Evolutionary conservation across 2,329 filamentous ascomycete species (phyloP), one percentile per base, ranked within the genome.

Genomic region (Byssoonygena ceratinophila): DNA sequence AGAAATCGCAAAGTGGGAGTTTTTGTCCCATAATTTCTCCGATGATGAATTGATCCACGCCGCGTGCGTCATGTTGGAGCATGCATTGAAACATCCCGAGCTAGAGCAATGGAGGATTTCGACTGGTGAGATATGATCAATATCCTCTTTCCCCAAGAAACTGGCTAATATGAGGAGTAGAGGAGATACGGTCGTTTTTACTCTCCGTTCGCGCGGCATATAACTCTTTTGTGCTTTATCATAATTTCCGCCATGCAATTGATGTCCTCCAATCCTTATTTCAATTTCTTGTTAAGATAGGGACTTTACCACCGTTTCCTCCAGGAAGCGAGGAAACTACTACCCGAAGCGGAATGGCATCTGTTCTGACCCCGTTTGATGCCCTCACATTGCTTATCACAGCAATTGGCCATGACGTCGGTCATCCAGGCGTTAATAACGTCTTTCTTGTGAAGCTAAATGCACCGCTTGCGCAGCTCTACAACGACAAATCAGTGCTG

Each of bases 341-440:
- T 55, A 57, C 63, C 0, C 71, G 56, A 80, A 86, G 80, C 1
- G 79, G 84, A 0, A 79, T 95, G 44, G 86, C 85, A 2, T 74
- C 77, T 41, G 74, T 97, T 22, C 74, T 98, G n/a, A 78, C 79
- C 46, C 89, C 91, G 0, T 87, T 94, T 58, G 90, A 97, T 67
- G 87, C 86, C 4, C 75, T 98, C 50, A 91, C 89, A 0, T 77
- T 98, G 2, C 77, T 98, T 43, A 84, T 97, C 58, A 91, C 91
- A 7, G 92, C 92, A n/a, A 94, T 98, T 63, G 92, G 92, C 39
- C 92, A 98, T 61, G 92, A 98, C 66, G 92, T 97, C 36, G 92
- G 92, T 20, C 92, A 98, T 65, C 92, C 92, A 0, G 92, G 92
- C 52, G 92, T 98, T 63, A 98, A 97, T 72, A 98, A 98, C 66